Evolutionary conservation across 768 basidiomycete genomes (phyloP).

Genomic region (Xanthoconium purpureum): DNA sequence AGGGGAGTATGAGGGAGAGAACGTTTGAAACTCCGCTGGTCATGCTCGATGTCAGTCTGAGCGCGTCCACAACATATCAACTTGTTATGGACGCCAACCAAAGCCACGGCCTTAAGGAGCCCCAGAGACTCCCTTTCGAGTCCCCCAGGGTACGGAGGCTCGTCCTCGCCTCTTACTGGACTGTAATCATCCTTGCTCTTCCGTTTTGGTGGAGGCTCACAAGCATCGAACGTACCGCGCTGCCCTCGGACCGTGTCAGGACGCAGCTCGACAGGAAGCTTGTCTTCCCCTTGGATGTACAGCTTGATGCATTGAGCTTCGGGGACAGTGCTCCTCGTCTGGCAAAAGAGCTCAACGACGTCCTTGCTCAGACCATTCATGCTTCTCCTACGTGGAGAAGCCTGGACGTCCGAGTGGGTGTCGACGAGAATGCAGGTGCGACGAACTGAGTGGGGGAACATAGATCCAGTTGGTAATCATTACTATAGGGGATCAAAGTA

Average conservation of each 20-base stretch:
- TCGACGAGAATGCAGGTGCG: constrained; percentile 35
- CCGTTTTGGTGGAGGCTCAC: constrained; percentile 96
- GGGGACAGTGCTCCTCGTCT: constrained; percentile 2
- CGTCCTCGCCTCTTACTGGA: constrained; percentile 77
- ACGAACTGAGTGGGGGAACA: constrained; percentile 2
- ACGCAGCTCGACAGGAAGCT: constrained; percentile 47
- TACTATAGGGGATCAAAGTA: constrained; percentile 11
- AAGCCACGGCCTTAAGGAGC: constrained; percentile 37
- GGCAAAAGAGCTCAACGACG: constrained; percentile 30
- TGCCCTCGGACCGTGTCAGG: constrained; percentile 62
- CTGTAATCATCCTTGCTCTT: constrained; percentile 67
- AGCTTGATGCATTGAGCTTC: constrained; percentile 34
- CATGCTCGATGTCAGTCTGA: constrained; percentile 9
- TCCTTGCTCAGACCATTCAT: constrained; percentile 15
- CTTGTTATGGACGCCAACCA: constrained; percentile 25
- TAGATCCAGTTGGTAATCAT: constrained; percentile 4
- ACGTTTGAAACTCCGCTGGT: constrained; percentile 34
- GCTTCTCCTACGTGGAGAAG: constrained; percentile 41
- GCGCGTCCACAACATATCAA: constrained; percentile 7
- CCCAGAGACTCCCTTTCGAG: constrained; percentile 53
- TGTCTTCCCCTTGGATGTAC: constrained; percentile 42
- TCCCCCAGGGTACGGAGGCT: constrained; percentile 45
- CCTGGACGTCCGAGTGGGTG: constrained; percentile 36
- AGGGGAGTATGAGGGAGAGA: constrained; percentile 23
- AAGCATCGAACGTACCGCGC: constrained; percentile 75